Base-by-base conservation (phyloP, 2,329 filamentous ascomycete species). In the Neonectria neomacrospora region DNA sequence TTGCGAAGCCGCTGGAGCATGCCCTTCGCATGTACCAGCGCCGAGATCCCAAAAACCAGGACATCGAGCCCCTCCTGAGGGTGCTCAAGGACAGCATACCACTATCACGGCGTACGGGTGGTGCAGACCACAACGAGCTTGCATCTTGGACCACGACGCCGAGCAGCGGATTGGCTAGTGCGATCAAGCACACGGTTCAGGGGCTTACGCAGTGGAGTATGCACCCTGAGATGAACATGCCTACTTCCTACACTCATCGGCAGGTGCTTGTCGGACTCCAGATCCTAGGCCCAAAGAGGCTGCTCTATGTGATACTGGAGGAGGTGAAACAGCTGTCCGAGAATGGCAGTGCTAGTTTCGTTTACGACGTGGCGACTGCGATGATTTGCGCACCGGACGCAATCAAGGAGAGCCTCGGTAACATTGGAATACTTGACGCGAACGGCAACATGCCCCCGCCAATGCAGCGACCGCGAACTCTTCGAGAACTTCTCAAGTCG, bases 231-330 rank as follows among this genome's bases (percentile, higher is more conserved):
- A 76, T 85, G 37, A 87, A 85, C 61, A 86, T 86, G 79, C 86
- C 87, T 1, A 83, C 91, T 0, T 83, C 85, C 11, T 95, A 94
- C 75, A 92, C 90, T 0, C 91, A 94, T 73, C 87, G 90, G 5
- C 89, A 91, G 67, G 80, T 93, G 3, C 83, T 92, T 9, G 83
- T 85, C 0, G 87, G 85, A 0, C 76, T 87, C 37, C 85, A 86
- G 58, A 80, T 91, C 32, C 78, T 91, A 1, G 91, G 91, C 0
- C 85, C 90, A 0, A 85, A 82, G 61, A 81, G 83, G 5, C 79
- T 92, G 0, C 77, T 95, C 1, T 76, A 82, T 2, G 78, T 88
- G 6, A 85, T 95, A 22, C 73, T 93, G 11, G 88, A 93, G 8
- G 91, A 94, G 68, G 78, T 93, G 7, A 87, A 86, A 68, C 78